Base-by-base conservation (phyloP, 2,329 filamentous ascomycete species). In the Teratosphaeria pseudoeucalypti region DNA sequence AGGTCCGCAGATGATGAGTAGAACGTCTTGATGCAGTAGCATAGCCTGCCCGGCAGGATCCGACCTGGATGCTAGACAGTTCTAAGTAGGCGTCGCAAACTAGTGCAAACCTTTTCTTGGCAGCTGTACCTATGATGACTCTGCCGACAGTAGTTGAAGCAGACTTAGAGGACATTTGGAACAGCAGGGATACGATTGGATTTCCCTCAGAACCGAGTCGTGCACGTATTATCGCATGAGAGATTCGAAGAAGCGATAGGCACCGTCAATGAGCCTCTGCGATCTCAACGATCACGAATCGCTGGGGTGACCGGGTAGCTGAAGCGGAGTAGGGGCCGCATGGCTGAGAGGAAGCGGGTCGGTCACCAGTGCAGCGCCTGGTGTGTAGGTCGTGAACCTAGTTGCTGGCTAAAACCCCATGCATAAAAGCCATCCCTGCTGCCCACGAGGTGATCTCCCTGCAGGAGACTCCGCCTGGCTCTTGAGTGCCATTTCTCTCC, bases 101-200 rank as follows among this genome's bases (percentile, higher is more conserved):
- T 54, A 59, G 27, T 32, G 34, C 23, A 53, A 54, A 29, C 14
- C 43, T 49, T 49, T 49, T 19, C 16, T 49, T 49, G 43, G 37
- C 52, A 49, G 29, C n/a, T 39, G 54, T 39, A 39, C 56, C 29
- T 11, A 54, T 59, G 54, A 59, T 59, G 54, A 59, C 58, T 57
- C 56, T 37, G 37, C 23, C 43, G 54, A 43, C 43, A 52, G 27
- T 34, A 52, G 34, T 37, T 27, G 47, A 29, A 37, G 54, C 27
- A 54, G 55, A 29, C 58, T 26, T 26, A 9, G 23, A 37, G 37
- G 53, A 6, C 34, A 4, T 26, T 34, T 11, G 27, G 19, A 29
- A 29, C 6, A 26, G 53, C 29, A 12, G 29, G 32, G 57, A 19
- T 5, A 26, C 7, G 6, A 34, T 27, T 55, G 39, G 49, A 39